Evolutionary conservation across 2,329 filamentous ascomycete genomes (phyloP), one percentile per base, ranked within the genome.

Genomic region (Cladosporium oxysporum): DNA sequence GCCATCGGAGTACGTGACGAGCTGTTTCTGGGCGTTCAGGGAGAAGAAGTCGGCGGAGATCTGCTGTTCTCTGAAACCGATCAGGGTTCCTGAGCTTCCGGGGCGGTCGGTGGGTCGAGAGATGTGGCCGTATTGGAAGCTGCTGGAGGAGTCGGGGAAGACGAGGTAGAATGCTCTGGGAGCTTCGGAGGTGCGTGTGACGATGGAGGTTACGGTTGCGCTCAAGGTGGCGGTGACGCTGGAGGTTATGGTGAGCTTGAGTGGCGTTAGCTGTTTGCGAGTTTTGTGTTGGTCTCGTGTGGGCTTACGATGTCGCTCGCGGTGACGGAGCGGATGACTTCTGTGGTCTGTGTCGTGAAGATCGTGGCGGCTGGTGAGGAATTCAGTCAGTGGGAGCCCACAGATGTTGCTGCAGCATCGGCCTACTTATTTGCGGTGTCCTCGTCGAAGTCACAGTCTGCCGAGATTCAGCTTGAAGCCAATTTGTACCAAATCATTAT

Each of bases 341-440:
- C 8, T 44, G 18, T 21, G 14, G 41, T 44, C 8, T 44, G 41
- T n/a, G 41, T 44, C 11, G 41, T 44, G 6, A 44, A 8, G 18
- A 44, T 11, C 3, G 41, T 44, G 18, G 41, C 41, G 14, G 41
- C 41, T 44, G 7, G 10, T 44, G 41, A 5, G 5, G 1, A 5
- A 11, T 2, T 41, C 3, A 3, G 41, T 44, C 4, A 21, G n/a
- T 21, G 2, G 41, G 18, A 11, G 1, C 3, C 14, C 18, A 4
- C 1, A 6, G 11, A 21, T 10, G 18, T 2, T 11, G 1, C 0
- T 21, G 0, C 5, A 11, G 7, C 7, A 8, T 21, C 7, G 4
- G 21, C 41, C 7, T 21, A 44, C 41, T 44, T 21, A 21, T 44
- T 8, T 21, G 6, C 10, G 41, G 41, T 11, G 41, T 44, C 18